A percentile compares a stretch with the other conserved stretches of the same genome.
These are phyloP conservation scores for Pseudogymnoascus sp. DNA, from an alignment of 2,329 filamentous ascomycete species.

Conservation along the genomic window DNA sequence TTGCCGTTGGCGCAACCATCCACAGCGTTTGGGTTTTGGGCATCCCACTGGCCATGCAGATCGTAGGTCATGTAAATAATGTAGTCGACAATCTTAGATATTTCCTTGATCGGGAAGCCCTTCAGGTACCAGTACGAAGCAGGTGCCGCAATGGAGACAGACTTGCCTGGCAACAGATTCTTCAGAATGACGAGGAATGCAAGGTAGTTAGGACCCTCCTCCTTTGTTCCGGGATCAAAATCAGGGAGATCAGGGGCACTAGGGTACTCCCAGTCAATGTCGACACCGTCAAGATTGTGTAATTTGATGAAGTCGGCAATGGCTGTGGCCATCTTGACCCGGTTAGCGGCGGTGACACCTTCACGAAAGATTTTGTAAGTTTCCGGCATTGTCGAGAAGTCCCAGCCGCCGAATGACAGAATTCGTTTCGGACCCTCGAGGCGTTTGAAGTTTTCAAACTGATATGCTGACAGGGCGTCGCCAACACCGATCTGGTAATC, in stretches of 20 bases:
- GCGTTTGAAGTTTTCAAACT: conserved; percentile 31
- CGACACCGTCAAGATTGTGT: conserved; percentile 28
- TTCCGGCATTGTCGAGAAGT: conserved; percentile 32
- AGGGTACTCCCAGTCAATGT: conserved; percentile 31
- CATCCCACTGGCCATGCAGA: conserved; percentile 37
- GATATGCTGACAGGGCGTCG: conserved; percentile 18
- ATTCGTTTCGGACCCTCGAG: conserved; percentile 32
- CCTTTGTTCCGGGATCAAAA: conserved; percentile 28
- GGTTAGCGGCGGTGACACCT: conserved; percentile 30
- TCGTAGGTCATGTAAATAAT: conserved; percentile 23
- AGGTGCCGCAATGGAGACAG: conserved; percentile 30
- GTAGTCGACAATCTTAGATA: conserved; percentile 28
- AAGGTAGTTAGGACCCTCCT: conserved; percentile 31
- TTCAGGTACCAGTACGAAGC: conserved; percentile 36
- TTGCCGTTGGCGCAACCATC: conserved; percentile 27
- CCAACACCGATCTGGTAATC: conserved; percentile 28
- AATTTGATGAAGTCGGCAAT: conserved; percentile 30
- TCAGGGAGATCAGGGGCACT: conserved; percentile 32
- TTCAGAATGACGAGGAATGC: conserved; percentile 27
- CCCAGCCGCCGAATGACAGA: conserved; percentile 40
- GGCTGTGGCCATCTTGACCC: conserved; percentile 28
- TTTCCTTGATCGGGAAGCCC: conserved; percentile 30
- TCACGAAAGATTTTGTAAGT: conserved; percentile 35
- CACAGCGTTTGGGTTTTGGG: conserved; percentile 25
- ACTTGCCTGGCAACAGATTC: conserved; percentile 22